These are phyloP conservation scores for Coprinopsis marcescibilis DNA, from an alignment of 768 basidiomycete species.

Conservation along the genomic window DNA sequence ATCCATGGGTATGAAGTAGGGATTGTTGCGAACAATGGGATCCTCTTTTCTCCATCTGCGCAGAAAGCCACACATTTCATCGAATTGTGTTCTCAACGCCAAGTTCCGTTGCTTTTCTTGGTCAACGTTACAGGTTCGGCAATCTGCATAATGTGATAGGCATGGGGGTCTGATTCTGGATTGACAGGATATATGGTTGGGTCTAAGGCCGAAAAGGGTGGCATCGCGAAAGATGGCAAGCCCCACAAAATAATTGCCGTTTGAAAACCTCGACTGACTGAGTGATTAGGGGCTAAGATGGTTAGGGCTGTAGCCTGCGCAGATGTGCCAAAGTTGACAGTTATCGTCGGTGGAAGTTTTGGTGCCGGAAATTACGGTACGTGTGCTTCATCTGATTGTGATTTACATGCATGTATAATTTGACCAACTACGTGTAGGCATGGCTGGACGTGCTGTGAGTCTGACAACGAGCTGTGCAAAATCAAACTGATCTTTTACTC, in stretches of 20 bases:
- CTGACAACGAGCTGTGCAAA: neutral
- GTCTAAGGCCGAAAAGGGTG: conserved; percentile 89
- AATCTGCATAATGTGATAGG: neutral
- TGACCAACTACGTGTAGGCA: conserved; percentile 42
- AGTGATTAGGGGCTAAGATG: conserved; percentile 74
- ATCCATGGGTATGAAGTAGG: conserved; percentile 88
- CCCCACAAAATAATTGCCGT: neutral
- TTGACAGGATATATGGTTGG: conserved; percentile 86
- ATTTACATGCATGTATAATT: neutral
- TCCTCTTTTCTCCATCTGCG: conserved; percentile 90
- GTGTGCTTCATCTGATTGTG: conserved; percentile 14
- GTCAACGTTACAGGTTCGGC: conserved; percentile 84
- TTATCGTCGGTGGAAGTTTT: conserved; percentile 89
- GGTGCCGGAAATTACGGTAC: conserved; percentile 93
- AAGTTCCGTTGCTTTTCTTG: conserved; percentile 85
- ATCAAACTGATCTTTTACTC: conserved; percentile 1
- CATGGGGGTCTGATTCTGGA: neutral
- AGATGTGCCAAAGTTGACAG: conserved; percentile 90
- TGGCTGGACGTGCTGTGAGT: conserved; percentile 89
- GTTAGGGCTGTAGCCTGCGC: conserved; percentile 92
- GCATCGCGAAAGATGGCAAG: conserved; percentile 87
- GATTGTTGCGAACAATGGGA: conserved; percentile 92
- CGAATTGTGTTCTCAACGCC: conserved; percentile 85
- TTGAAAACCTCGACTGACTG: neutral
- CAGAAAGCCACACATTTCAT: conserved; percentile 95